phyloP scores from a whole-genome alignment of 176 grass and related monocot species.

The Oryza nivara region DNA sequence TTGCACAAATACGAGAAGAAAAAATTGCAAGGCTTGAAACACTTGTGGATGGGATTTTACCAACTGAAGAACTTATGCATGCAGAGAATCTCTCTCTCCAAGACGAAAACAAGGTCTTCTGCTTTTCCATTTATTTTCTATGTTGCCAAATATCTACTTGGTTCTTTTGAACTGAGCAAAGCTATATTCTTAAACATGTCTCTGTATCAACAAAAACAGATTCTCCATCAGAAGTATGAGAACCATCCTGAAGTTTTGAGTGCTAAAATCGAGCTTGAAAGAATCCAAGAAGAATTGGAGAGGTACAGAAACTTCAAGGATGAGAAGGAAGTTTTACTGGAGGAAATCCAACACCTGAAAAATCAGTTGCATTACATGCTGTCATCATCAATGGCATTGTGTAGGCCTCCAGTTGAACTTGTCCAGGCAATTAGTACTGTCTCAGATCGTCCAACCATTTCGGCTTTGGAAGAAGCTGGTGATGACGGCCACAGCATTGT shows the following conservation, averaged over 20 bases:
- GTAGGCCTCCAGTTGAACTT: conserved; percentile 32
- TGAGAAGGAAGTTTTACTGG: conserved; percentile 57
- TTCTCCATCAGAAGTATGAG: conserved; percentile 59
- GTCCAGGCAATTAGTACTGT: conserved; percentile 1
- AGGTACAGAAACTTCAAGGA: conserved; percentile 56
- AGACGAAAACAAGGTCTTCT: conserved; percentile 59
- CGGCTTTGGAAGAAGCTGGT: conserved; percentile 36
- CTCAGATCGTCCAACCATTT: background rate
- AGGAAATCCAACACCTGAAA: conserved; percentile 65
- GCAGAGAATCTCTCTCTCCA: conserved; percentile 58
- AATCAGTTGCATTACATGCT: conserved; percentile 51
- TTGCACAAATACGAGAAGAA: conserved; percentile 65
- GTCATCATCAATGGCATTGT: conserved; percentile 33
- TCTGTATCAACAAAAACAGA: conserved; percentile 32
- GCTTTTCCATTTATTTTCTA: background rate
- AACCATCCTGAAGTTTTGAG: conserved; percentile 61
- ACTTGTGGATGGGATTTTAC: conserved; percentile 70
- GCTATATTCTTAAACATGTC: background rate
- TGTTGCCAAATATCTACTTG: background rate
- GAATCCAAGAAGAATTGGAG: conserved; percentile 57
- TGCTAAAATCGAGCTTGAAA: conserved; percentile 57
- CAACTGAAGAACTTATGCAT: conserved; percentile 58
- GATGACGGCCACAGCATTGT: conserved; percentile 23
- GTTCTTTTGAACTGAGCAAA: background rate
- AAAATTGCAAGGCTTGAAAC: conserved; percentile 70